Evolutionary conservation across 192 early-diverging fungal genomes (phyloP).

Genomic region (Podila minutissima): DNA sequence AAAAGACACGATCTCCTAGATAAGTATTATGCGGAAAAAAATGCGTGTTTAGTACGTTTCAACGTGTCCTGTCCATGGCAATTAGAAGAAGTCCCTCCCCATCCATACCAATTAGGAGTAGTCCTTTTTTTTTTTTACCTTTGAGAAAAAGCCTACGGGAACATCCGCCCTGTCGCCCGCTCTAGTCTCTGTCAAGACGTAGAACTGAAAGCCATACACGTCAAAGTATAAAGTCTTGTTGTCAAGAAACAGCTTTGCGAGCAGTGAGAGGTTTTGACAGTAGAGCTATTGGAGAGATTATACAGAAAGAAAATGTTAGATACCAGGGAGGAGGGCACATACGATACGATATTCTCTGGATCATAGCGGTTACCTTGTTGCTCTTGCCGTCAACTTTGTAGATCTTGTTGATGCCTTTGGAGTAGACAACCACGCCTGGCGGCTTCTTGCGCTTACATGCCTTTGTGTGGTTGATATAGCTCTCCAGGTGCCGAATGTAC

Average conservation of each 20-base stretch:
- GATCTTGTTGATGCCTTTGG: conserved; percentile 70
- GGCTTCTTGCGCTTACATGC: conserved; percentile 70
- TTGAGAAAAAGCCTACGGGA: conserved; percentile 96
- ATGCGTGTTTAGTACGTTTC: neutral
- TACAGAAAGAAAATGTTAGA: no score
- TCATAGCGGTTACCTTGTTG: conserved; percentile 67
- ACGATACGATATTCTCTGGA: no score
- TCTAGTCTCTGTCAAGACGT: conserved; percentile 78
- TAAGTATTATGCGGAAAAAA: neutral
- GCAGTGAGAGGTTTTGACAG: conserved; percentile 93
- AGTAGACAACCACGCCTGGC: conserved; percentile 86
- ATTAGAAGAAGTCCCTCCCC: conserved; percentile 2
- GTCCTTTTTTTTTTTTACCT: conserved; percentile 66
- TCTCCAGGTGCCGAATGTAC: conserved; percentile 85
- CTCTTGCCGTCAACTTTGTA: conserved; percentile 92
- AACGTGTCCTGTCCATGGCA: neutral
- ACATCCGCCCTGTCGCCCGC: conserved; percentile 57
- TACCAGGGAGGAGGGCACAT: neutral
- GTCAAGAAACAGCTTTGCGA: conserved; percentile 96
- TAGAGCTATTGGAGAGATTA: conserved; percentile 68
- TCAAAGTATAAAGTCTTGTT: conserved; percentile 98
- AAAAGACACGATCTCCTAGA: conserved; percentile 83
- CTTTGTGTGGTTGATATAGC: conserved; percentile 48
- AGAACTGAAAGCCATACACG: conserved; percentile 93
- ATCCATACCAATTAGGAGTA: neutral